A percentile compares a stretch with the other conserved stretches of the same genome.
Evolutionary conservation across 1,284 basidiomycete genomes (phyloP).

Genomic region (Meira miltonrushii): DNA sequence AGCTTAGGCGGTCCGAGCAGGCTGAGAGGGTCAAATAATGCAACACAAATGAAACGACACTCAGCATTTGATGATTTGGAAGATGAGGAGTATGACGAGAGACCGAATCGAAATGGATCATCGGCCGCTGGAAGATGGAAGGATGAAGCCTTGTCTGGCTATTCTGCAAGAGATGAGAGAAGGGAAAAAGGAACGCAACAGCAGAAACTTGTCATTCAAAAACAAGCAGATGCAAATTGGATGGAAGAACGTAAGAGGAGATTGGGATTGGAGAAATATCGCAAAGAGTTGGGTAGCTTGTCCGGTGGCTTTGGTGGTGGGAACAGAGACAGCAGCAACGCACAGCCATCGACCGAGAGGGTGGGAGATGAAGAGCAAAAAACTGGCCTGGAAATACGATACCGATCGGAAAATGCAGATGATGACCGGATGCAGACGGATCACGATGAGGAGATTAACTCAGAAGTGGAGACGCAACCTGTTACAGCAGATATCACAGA

Average conservation of each 20-base stretch:
- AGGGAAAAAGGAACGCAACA: background rate
- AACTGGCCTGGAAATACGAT: conserved; percentile 25
- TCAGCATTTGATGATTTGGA: too few species aligned
- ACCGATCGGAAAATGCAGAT: background rate
- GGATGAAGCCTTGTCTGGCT: too few species aligned
- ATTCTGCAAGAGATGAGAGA: background rate
- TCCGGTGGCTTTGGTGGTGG: conserved; percentile 16
- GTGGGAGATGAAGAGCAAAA: conserved; percentile 33
- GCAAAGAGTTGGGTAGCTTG: conserved; percentile 21
- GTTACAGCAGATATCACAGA: conserved; percentile 1
- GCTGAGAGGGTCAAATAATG: too few species aligned
- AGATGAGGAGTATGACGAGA: too few species aligned
- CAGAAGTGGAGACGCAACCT: background rate
- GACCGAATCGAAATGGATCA: too few species aligned
- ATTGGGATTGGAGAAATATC: conserved; percentile 25
- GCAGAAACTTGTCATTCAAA: conserved; percentile 5
- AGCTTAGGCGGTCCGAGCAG: too few species aligned
- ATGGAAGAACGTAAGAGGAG: conserved; percentile 38
- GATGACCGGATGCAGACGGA: background rate
- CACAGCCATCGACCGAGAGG: conserved; percentile 11
- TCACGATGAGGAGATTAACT: background rate
- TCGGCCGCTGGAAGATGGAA: too few species aligned
- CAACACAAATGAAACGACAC: too few species aligned
- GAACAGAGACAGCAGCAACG: background rate
- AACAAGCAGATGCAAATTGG: conserved; percentile 28